These are phyloP conservation scores for Abelmoschus esculentus DNA, from an alignment of 345 rosid species.

Conservation along the genomic window DNA sequence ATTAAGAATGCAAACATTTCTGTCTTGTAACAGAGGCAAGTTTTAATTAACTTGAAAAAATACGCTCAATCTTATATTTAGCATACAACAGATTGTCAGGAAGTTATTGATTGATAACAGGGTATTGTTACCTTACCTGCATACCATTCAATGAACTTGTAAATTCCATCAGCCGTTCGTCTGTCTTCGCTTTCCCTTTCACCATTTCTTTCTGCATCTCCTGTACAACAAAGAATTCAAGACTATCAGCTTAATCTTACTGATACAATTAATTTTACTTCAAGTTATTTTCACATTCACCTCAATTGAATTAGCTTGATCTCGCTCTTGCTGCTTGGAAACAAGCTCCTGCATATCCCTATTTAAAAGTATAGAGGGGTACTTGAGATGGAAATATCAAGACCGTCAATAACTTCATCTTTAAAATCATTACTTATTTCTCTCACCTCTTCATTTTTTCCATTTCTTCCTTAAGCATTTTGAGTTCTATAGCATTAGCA, in stretches of 20 bases:
- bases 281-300: background rate
- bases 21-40: background rate
- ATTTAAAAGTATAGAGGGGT: constrained; percentile 11
- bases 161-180: constrained; percentile 49
- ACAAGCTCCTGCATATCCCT: constrained; percentile 53
- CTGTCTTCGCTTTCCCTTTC: constrained; percentile 56
- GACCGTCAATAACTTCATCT: background rate
- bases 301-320: constrained; percentile 28
- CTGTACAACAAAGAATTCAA: background rate
- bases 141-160: constrained; percentile 57
- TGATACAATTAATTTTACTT: background rate
- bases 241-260: background rate
- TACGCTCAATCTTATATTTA: background rate
- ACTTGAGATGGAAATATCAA: background rate
- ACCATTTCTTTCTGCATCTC: constrained; percentile 15
- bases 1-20: background rate
- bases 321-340: constrained; percentile 42
- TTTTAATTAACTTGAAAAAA: background rate
- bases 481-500: constrained; percentile 31
- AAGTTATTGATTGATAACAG: background rate
- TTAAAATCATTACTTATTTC: background rate
- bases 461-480: constrained; percentile 48
- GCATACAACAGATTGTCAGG: background rate
- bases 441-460: constrained; percentile 48
- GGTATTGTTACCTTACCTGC: constrained; percentile 44